These are phyloP conservation scores for Stagonosporopsis vannaccii DNA, from an alignment of 2,329 filamentous ascomycete genomes.

Conservation along the genomic window DNA sequence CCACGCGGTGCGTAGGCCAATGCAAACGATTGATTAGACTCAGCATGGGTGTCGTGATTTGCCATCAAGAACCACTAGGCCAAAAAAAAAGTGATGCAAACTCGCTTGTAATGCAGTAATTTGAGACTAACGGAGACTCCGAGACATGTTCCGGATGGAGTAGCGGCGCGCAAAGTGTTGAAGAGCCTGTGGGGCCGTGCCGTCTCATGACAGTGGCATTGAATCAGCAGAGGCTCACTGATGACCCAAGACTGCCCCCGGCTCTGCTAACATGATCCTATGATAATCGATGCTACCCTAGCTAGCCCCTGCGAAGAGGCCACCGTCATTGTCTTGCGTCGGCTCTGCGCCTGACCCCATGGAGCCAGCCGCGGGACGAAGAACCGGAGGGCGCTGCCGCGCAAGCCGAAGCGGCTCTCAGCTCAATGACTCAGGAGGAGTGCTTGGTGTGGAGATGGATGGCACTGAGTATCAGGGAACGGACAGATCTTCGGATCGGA, in stretches of 20 bases:
- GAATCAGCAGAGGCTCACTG: not conserved
- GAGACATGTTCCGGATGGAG: conserved; percentile 1
- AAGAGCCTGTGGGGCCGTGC: not conserved
- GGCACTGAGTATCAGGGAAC: not conserved
- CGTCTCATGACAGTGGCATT: not conserved
- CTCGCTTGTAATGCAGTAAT: not conserved
- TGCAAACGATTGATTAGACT: not conserved
- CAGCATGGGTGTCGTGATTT: not conserved
- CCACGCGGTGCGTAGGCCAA: not conserved
- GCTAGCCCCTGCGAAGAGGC: not conserved
- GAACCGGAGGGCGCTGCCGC: conserved; percentile 1
- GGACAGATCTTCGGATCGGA: not conserved
- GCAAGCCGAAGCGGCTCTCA: not conserved
- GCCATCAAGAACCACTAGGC: not conserved
- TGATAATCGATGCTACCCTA: not conserved
- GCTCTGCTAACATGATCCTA: not conserved
- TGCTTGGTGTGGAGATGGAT: not conserved
- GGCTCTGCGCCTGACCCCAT: not conserved
- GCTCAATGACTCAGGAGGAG: not conserved
- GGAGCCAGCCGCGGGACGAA: not conserved
- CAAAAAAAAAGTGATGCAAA: not conserved
- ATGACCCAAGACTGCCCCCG: not conserved
- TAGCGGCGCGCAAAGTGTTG: not conserved
- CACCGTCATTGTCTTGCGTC: not conserved
- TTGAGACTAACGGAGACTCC: conserved; percentile 2